A percentile compares a stretch with the other conserved stretches of the same genome.
Conservation (phyloP, 2,329 filamentous ascomycete species). For the Aureobasidium uvarum region DNA sequence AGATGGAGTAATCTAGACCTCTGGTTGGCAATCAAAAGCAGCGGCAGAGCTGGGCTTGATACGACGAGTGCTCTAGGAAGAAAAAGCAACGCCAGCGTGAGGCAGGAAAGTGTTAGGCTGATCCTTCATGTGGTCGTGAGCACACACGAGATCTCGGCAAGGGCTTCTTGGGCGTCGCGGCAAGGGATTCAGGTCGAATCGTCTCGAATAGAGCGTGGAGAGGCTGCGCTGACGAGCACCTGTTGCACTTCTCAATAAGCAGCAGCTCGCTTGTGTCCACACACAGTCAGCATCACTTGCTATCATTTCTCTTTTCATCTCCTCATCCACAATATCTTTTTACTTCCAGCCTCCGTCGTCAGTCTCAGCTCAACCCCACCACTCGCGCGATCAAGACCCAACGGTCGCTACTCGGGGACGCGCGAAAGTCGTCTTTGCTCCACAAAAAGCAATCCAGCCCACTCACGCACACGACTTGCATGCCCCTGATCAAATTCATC, state of each 20-base stretch:
- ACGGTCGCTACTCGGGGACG: conserved; percentile 19
- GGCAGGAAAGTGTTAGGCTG: conserved; percentile 14
- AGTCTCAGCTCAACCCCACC: conserved; percentile 13
- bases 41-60: not conserved
- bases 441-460: conserved; percentile 26
- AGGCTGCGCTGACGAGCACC: not conserved
- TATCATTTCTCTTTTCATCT: not conserved
- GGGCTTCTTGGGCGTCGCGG: conserved; percentile 9
- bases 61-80: not conserved
- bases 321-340: not conserved
- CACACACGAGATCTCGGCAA: conserved; percentile 5
- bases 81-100: not conserved
- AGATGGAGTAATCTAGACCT: not conserved
- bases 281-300: conserved; percentile 14
- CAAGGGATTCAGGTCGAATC: conserved; percentile 17
- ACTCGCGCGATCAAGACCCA: conserved; percentile 10
- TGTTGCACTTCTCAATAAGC: conserved; percentile 6
- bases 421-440: conserved; percentile 21
- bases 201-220: conserved; percentile 20
- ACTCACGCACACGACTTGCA: conserved; percentile 5
- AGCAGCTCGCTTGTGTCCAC: conserved; percentile 16
- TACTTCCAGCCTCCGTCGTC: conserved; percentile 9
- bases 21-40: conserved; percentile 1
- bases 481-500: conserved; percentile 23
- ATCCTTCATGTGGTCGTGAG: not conserved